Conservation (phyloP, 768 basidiomycete genomes). For the Sistotremastrum niveocremeum region DNA sequence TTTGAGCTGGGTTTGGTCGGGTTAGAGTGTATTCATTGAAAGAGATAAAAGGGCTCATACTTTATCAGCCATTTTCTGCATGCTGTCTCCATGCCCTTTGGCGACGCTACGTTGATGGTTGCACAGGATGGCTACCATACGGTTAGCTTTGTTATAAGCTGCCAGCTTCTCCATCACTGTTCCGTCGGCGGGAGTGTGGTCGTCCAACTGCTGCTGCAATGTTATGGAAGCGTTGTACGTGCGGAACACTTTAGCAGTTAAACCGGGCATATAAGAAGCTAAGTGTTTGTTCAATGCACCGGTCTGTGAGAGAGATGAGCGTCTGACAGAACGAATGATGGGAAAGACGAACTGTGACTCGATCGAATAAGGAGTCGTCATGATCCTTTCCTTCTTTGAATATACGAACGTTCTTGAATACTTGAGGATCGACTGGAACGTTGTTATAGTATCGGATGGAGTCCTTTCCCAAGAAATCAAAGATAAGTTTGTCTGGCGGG, state of each 20-base stretch:
- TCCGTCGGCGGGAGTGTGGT: slow-evolving; percentile 41
- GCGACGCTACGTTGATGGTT: slow-evolving; percentile 96
- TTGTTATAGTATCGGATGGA: slow-evolving; percentile 94
- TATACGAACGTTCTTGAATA: slow-evolving; percentile 96
- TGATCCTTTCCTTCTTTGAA: slow-evolving; percentile 91
- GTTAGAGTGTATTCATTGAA: neutral
- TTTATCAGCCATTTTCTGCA: slow-evolving; percentile 90
- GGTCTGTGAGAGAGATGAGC: slow-evolving; percentile 40
- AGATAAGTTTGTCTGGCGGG: slow-evolving; percentile 74
- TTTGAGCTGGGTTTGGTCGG: slow-evolving; percentile 43
- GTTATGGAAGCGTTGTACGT: slow-evolving; percentile 97
- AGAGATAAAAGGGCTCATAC: slow-evolving; percentile 28
- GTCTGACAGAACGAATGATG: neutral
- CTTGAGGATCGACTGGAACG: slow-evolving; percentile 77
- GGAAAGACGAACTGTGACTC: slow-evolving; percentile 63
- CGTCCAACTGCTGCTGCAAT: slow-evolving; percentile 82
- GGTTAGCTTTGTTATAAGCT: slow-evolving; percentile 94
- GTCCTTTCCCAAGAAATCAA: slow-evolving; percentile 99
- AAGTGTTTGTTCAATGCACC: slow-evolving; percentile 83
- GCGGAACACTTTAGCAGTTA: slow-evolving; percentile 99
- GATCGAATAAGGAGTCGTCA: slow-evolving; percentile 85
- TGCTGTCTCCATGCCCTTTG: slow-evolving; percentile 85
- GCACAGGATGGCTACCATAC: slow-evolving; percentile 93
- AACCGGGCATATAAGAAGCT: slow-evolving; percentile 86
- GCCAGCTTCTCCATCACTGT: slow-evolving; percentile 93